Evolutionary conservation across 2,329 filamentous ascomycete genomes (phyloP).

Genomic region (Dothideomycetes sp.): DNA sequence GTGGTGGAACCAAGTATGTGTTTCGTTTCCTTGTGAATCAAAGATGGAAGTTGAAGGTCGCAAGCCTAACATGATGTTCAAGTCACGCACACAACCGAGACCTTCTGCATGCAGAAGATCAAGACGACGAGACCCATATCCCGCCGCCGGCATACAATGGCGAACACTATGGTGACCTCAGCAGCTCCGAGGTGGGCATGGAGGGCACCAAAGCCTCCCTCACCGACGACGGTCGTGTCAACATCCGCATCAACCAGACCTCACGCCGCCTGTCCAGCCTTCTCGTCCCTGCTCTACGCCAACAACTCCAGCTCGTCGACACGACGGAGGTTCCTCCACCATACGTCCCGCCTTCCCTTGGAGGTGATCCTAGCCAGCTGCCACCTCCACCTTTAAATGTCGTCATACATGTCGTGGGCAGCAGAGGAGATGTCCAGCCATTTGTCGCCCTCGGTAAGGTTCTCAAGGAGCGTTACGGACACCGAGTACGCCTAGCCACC

Average conservation of each 20-base stretch:
- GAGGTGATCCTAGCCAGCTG: slow-evolving; percentile 49
- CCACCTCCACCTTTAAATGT: slow-evolving; percentile 49
- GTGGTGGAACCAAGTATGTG: too few species aligned
- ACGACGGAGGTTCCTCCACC: slow-evolving; percentile 47
- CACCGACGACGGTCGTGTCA: slow-evolving; percentile 60
- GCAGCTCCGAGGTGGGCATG: slow-evolving; percentile 26
- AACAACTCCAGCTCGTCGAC: slow-evolving; percentile 39
- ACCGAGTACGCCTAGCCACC: slow-evolving; percentile 63
- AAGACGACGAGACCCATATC: slow-evolving; percentile 13
- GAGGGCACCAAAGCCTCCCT: slow-evolving; percentile 26
- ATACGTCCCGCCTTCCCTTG: slow-evolving; percentile 64
- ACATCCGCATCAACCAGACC: slow-evolving; percentile 69
- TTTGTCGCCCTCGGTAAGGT: slow-evolving; percentile 60
- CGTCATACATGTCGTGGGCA: slow-evolving; percentile 66
- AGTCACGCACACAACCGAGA: not conserved
- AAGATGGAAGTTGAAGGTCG: not conserved
- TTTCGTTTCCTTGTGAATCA: slow-evolving; percentile 4
- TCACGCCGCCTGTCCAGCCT: slow-evolving; percentile 55
- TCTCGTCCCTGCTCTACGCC: slow-evolving; percentile 52
- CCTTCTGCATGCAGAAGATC: not conserved
- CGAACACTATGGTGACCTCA: slow-evolving; percentile 24
- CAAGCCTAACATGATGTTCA: not conserved
- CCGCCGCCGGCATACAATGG: slow-evolving; percentile 28
- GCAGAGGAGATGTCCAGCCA: slow-evolving; percentile 64
- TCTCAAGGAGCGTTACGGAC: slow-evolving; percentile 53